Base-by-base conservation (phyloP, 78 protist species). In the Salpingoeca rosetta region DNA sequence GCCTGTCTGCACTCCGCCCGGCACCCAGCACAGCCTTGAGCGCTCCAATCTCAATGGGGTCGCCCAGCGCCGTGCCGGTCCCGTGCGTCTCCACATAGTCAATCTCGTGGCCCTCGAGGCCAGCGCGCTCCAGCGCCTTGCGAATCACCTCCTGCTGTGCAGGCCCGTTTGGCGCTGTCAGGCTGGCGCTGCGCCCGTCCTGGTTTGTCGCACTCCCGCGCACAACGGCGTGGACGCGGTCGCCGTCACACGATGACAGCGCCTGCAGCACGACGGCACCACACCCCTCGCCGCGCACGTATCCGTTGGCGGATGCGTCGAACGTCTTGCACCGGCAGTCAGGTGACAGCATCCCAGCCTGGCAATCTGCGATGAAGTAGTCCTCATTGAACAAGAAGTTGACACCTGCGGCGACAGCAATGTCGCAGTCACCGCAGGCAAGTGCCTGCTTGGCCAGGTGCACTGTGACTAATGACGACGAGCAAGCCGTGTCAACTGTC, bases 401-500 rank as follows among this genome's bases (percentile, higher is more conserved):
- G 81, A 79, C 92, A 41, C 94, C 97, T 17, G 90, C 95, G 36
- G 72, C 90, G 3, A 94, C 24, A 2, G 97, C 97, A 40, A 44
- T 2, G 40, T 87, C 80, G 74, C 92, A 92, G 2, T 86, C 91
- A 1, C 94, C 93, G 24, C 26, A 35, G 28, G 80, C 65, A 75
- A 94, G n/a, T 40, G 91, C 85, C 43, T 42, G 65, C 81, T 26
- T 0, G n/a, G 95, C 97, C n/a, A 85, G 36, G 42, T 86, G 39
- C 31, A 92, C 44, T 31, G 97, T 91, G 41, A 93, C 89, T 44
- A 95, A 87, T 26, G 96, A 88, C 3, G 89, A 65, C 37, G 94
- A 87, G 87, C 98, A 95, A 28, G 98, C 98, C 36, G 97, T 93
- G 81, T 95, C 98, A 28, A 94, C 45, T 0, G 92, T 38, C 37